phyloP scores from a whole-genome alignment of 2,329 filamentous ascomycete genomes.

The Taxawa tesnikishii region DNA sequence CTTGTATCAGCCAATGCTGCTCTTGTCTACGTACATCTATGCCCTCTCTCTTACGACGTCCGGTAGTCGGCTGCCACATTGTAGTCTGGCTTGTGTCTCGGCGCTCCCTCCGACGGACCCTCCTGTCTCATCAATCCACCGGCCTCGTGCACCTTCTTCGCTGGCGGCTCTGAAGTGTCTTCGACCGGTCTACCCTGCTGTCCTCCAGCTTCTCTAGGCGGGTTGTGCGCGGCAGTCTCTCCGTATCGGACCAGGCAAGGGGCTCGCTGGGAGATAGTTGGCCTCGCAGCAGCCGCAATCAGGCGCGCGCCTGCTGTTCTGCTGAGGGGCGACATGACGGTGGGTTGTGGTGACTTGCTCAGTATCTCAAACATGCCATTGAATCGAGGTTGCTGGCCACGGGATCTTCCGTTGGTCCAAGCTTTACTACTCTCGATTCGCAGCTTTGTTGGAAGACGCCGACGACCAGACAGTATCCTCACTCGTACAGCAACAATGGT shows the following conservation, averaged over 20 bases:
- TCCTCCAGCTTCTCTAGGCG: constrained; percentile 20
- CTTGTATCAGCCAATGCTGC: too few relatives aligned
- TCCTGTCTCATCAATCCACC: constrained; percentile 39
- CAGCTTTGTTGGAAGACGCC: constrained; percentile 7
- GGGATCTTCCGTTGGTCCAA: too few relatives aligned
- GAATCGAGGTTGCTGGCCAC: too few relatives aligned
- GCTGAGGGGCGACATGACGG: constrained; percentile 25
- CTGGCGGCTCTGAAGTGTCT: constrained; percentile 7
- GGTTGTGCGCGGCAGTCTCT: constrained; percentile 22
- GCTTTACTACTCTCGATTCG: too few relatives aligned
- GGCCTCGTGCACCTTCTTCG: constrained; percentile 7
- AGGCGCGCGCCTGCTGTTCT: constrained; percentile 28
- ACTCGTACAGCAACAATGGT: constrained; percentile 19
- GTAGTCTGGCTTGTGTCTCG: constrained; percentile 69
- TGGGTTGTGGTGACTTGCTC: constrained; percentile 4
- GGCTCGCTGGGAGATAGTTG: constrained; percentile 2
- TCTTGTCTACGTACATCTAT: constrained; percentile 5
- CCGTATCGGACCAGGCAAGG: constrained; percentile 6
- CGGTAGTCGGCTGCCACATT: constrained; percentile 71
- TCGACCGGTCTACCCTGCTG: constrained; percentile 13
- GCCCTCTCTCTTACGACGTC: constrained; percentile 82
- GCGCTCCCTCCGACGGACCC: constrained; percentile 35
- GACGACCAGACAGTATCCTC: constrained; percentile 9
- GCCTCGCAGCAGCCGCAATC: constrained; percentile 18
- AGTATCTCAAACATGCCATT: background rate